Conservation (phyloP, 176 grass and related monocot genomes). For the Bromus sterilis region DNA sequence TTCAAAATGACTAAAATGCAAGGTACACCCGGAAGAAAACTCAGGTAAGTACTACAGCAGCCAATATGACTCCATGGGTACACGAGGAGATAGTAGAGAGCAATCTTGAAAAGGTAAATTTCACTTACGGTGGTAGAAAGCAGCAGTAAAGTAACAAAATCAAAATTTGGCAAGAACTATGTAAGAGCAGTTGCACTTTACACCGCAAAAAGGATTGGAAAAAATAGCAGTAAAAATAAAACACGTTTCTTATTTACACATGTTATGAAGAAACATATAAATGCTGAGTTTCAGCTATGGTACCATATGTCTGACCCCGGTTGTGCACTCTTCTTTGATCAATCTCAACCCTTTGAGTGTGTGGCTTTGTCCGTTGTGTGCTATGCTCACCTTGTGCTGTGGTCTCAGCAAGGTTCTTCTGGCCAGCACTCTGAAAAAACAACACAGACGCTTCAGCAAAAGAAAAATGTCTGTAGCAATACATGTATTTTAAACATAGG, state of each 20-base stretch:
- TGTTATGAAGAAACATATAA: not conserved
- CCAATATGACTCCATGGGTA: not conserved
- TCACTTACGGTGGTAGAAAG: not conserved
- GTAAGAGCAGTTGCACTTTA: not conserved
- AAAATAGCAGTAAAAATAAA: not conserved
- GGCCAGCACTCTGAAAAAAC: conserved; percentile 27
- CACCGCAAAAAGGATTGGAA: not conserved
- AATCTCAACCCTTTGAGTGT: conserved; percentile 24
- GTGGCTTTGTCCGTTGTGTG: conserved; percentile 37
- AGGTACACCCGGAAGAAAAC: not conserved
- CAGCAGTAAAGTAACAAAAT: not conserved
- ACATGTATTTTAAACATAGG: not conserved
- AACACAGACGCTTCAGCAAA: conserved; percentile 7
- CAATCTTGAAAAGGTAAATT: not conserved
- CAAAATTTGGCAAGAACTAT: not conserved
- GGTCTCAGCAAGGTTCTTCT: conserved; percentile 39
- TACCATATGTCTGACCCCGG: conserved; percentile 39
- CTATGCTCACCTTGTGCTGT: conserved; percentile 27
- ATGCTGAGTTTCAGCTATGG: not conserved
- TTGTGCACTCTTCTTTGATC: conserved; percentile 33
- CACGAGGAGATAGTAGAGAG: not conserved
- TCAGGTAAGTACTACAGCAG: not conserved
- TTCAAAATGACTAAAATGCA: not conserved
- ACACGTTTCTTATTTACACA: not conserved
- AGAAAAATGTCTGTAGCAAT: not conserved